phyloP scores from a whole-genome alignment of 495 filamentous ascomycete species.

The Aspergillus panamensis region DNA sequence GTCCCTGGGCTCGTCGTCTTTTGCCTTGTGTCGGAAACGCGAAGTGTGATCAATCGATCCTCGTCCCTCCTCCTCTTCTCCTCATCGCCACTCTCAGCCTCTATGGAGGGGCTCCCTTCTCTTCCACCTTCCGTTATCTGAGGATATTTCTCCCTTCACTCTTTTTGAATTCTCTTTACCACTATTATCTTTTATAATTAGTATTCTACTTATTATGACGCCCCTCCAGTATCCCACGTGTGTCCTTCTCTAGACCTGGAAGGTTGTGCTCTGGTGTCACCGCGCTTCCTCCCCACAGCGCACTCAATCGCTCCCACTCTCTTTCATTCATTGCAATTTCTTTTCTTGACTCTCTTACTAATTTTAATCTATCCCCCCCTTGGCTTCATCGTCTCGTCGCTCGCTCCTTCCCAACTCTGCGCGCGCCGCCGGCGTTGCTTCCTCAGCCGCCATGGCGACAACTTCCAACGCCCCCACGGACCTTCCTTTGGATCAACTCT shows the following conservation, averaged over 20 bases:
- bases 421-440: slow-evolving; percentile 15
- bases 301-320: not conserved
- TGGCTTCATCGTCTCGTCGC: not conserved
- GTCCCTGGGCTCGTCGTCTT: not conserved
- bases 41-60: not conserved
- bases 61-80: slow-evolving; percentile 9
- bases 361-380: slow-evolving; percentile 4
- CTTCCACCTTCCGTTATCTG: slow-evolving; percentile 19
- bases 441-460: slow-evolving; percentile 36
- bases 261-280: slow-evolving; percentile 3
- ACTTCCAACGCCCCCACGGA: slow-evolving; percentile 33
- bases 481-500: slow-evolving; percentile 71
- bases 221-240: slow-evolving; percentile 7
- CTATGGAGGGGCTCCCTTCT: slow-evolving; percentile 26
- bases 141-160: slow-evolving; percentile 16
- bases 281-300: slow-evolving; percentile 13
- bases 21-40: not conserved
- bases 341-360: slow-evolving; percentile 7
- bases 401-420: slow-evolving; percentile 3
- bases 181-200: slow-evolving; percentile 7
- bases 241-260: slow-evolving; percentile 15
- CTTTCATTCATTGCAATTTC: slow-evolving; percentile 3
- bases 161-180: slow-evolving; percentile 10
- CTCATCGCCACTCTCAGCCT: slow-evolving; percentile 16
- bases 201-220: slow-evolving; percentile 19